A percentile compares a stretch with the other conserved stretches of the same genome.
Conservation (phyloP, 108 stramenopile species). For the Skeletonema potamos region DNA sequence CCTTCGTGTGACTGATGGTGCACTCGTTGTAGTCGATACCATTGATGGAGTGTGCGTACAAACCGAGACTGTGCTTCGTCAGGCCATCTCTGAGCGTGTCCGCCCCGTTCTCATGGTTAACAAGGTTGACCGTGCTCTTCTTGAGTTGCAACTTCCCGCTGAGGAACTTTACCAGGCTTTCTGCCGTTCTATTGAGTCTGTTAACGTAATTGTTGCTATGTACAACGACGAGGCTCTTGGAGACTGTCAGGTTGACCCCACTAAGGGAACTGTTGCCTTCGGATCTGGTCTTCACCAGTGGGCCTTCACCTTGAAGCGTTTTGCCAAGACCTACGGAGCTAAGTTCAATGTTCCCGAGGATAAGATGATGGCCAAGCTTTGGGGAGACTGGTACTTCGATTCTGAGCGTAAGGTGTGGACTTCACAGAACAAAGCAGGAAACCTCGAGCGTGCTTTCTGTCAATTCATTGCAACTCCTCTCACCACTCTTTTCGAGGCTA, state of each 20-base stretch:
- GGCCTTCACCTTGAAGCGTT: constrained; percentile 99
- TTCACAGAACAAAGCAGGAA: constrained; percentile 85
- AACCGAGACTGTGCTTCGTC: constrained; percentile 99
- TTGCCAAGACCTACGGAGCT: constrained; percentile 97
- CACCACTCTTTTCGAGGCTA: constrained; percentile 97
- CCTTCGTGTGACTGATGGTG: constrained; percentile 99
- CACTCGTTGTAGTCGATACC: constrained; percentile 99
- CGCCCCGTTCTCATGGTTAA: constrained; percentile 99
- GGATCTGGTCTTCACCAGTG: constrained; percentile 99
- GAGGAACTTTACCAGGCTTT: constrained; percentile 99
- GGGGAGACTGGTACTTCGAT: constrained; percentile 99
- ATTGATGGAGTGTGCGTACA: constrained; percentile 99
- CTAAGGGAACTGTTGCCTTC: constrained; percentile 98
- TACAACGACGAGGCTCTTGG: constrained; percentile 98
- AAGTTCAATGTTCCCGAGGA: constrained; percentile 97
- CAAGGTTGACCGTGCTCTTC: constrained; percentile 99
- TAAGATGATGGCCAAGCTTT: constrained; percentile 99
- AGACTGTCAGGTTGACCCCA: constrained; percentile 97
- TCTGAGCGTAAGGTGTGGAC: constrained; percentile 94
- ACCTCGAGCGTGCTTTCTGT: constrained; percentile 97
- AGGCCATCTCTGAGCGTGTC: constrained; percentile 98
- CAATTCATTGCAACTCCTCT: constrained; percentile 99
- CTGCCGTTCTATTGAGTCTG: constrained; percentile 98
- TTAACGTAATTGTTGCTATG: constrained; percentile 99
- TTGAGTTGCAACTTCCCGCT: constrained; percentile 97